Conservation (phyloP, 2,329 filamentous ascomycete species). For the Alternaria atra region DNA sequence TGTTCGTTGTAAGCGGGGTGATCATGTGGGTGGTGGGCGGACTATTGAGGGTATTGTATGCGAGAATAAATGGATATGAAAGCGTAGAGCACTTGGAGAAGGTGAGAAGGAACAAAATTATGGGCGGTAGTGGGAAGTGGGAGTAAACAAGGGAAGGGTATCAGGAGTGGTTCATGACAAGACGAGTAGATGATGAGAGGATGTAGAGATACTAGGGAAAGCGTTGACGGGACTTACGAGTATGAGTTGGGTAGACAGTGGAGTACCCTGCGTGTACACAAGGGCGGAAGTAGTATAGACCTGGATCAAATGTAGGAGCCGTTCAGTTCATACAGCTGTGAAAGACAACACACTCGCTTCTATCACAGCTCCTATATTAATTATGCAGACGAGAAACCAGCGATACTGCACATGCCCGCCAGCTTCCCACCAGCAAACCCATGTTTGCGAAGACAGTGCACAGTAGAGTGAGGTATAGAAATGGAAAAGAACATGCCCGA, state of each 20-base stretch:
- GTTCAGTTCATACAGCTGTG: not conserved
- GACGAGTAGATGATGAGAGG: not conserved
- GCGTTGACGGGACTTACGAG: not conserved
- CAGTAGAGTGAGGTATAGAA: conserved; percentile 20
- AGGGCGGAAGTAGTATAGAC: not conserved
- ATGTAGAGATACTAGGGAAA: not conserved
- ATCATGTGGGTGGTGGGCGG: conserved; percentile 77
- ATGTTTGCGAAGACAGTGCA: conserved; percentile 30
- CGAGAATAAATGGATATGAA: conserved; percentile 66
- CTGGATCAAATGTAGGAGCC: not conserved
- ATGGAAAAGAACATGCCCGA: conserved; percentile 20
- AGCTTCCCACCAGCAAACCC: conserved; percentile 21
- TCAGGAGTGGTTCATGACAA: not conserved
- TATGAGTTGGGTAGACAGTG: not conserved
- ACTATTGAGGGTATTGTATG: conserved; percentile 74
- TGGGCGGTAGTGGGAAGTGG: conserved; percentile 29
- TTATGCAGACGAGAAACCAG: conserved; percentile 16
- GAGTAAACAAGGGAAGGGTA: conserved; percentile 13
- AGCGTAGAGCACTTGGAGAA: conserved; percentile 32
- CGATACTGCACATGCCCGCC: conserved; percentile 34
- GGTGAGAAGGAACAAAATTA: conserved; percentile 27
- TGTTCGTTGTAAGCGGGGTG: conserved; percentile 75
- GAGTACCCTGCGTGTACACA: not conserved
- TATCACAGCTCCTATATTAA: conserved; percentile 27
- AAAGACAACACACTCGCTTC: conserved; percentile 10